Conservation (phyloP, 768 basidiomycete genomes). For the Lactarius deliciosus region DNA sequence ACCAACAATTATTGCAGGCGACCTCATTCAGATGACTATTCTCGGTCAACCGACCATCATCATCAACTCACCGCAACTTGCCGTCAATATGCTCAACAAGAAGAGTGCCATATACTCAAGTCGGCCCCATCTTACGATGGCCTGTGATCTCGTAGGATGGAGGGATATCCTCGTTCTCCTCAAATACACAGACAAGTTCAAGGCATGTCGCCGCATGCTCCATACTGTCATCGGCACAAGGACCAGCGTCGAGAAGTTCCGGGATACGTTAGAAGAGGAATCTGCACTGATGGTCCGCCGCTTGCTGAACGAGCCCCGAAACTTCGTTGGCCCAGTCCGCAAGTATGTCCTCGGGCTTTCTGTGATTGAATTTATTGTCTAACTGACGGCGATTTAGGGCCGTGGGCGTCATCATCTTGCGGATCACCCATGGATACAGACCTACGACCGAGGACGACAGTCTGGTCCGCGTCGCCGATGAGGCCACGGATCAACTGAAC, state of each 20-base stretch:
- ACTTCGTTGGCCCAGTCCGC: constrained; percentile 27
- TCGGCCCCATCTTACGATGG: constrained; percentile 30
- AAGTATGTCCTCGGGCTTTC: constrained; percentile 20
- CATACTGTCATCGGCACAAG: constrained; percentile 28
- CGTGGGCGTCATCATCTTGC: constrained; percentile 29
- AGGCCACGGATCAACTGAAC: constrained; percentile 28
- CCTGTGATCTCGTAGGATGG: constrained; percentile 30
- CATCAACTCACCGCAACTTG: constrained; percentile 30
- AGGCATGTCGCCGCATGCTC: constrained; percentile 28
- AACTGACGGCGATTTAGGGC: constrained; percentile 16
- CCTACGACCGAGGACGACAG: constrained; percentile 25
- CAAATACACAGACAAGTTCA: constrained; percentile 30
- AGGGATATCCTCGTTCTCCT: constrained; percentile 28
- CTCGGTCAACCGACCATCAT: constrained; percentile 32
- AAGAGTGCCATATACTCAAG: constrained; percentile 34
- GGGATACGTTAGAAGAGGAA: constrained; percentile 27
- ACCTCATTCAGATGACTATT: constrained; percentile 31
- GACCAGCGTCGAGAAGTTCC: constrained; percentile 25
- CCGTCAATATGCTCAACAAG: constrained; percentile 32
- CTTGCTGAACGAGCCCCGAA: constrained; percentile 24
- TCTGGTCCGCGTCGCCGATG: constrained; percentile 31
- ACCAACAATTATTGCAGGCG: constrained; percentile 23
- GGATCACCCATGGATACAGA: constrained; percentile 30
- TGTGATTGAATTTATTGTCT: not conserved
- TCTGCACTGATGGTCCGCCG: constrained; percentile 19